Conservation (phyloP, 345 rosid genomes). For the Orychophragmus violaceus region DNA sequence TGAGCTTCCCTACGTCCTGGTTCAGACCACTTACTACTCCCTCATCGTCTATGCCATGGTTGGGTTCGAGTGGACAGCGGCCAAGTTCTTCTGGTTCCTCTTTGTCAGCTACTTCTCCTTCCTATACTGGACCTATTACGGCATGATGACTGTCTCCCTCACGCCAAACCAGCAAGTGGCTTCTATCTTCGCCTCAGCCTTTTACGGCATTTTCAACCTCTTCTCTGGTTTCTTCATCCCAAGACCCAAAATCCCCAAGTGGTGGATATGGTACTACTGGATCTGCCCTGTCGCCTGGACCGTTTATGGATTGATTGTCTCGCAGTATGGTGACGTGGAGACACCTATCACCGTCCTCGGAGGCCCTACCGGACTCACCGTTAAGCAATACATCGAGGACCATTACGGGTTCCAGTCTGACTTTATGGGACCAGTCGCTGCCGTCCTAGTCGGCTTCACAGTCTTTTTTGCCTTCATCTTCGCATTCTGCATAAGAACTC, state of each 20-base stretch:
- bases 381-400: constrained; percentile 41
- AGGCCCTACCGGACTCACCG: not conserved
- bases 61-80: constrained; percentile 56
- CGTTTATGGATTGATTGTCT: constrained; percentile 48
- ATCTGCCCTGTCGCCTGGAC: constrained; percentile 82
- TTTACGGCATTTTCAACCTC: constrained; percentile 66
- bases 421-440: constrained; percentile 77
- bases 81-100: constrained; percentile 73
- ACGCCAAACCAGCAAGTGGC: constrained; percentile 85
- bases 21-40: constrained; percentile 54
- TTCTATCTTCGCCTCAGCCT: constrained; percentile 62
- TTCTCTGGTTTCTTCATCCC: constrained; percentile 89
- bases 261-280: constrained; percentile 96
- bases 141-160: constrained; percentile 84
- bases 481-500: constrained; percentile 64
- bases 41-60: constrained; percentile 77
- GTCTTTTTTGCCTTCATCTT: constrained; percentile 64
- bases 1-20: constrained; percentile 58
- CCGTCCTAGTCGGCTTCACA: constrained; percentile 46
- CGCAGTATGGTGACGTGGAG: constrained; percentile 58
- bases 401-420: constrained; percentile 48
- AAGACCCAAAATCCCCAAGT: constrained; percentile 76
- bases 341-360: constrained; percentile 35
- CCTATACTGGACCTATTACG: constrained; percentile 90
- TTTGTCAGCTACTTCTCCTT: constrained; percentile 71